Evolutionary conservation across 805 yeast species (phyloP).

Genomic region (Candida coleopterorum): DNA sequence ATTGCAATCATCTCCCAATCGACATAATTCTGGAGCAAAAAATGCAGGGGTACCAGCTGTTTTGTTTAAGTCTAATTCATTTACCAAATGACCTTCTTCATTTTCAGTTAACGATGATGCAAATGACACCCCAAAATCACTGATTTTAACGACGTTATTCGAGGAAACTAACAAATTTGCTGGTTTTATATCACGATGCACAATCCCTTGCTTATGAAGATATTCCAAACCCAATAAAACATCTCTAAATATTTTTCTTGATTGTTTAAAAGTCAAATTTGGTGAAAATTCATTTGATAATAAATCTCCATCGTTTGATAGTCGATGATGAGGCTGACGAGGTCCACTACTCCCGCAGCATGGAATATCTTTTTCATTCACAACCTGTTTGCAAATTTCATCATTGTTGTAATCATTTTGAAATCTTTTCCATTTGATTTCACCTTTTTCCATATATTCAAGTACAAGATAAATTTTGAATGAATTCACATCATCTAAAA

Average conservation of each 20-base stretch:
- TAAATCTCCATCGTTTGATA: constrained; percentile 15
- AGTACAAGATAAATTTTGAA: constrained; percentile 85
- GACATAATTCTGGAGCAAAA: constrained; percentile 89
- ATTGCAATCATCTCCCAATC: constrained; percentile 27
- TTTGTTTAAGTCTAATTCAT: constrained; percentile 81
- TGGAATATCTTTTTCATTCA: constrained; percentile 37
- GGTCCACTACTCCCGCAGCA: constrained; percentile 21
- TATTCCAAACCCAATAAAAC: constrained; percentile 86
- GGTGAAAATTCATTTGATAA: constrained; percentile 42
- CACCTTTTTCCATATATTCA: constrained; percentile 89
- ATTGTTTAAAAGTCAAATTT: constrained; percentile 57
- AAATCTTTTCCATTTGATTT: constrained; percentile 67
- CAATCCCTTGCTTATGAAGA: constrained; percentile 82
- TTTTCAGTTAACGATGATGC: constrained; percentile 44
- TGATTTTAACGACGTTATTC: constrained; percentile 76
- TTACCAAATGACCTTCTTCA: constrained; percentile 39
- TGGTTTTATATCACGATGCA: constrained; percentile 94
- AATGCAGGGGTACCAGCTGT: constrained; percentile 98
- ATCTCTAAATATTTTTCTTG: constrained; percentile 73
- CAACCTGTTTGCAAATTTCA: not conserved
- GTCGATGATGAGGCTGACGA: constrained; percentile 8
- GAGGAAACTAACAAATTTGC: constrained; percentile 75
- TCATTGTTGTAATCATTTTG: constrained; percentile 5
- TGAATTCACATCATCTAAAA: constrained; percentile 78
- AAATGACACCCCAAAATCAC: constrained; percentile 96